Percentiles rank a stretch among this genome's conserved stretches.
These are phyloP conservation scores for Geosmithia flava DNA, from an alignment of 2,329 filamentous ascomycete genomes.

Conservation along the genomic window DNA sequence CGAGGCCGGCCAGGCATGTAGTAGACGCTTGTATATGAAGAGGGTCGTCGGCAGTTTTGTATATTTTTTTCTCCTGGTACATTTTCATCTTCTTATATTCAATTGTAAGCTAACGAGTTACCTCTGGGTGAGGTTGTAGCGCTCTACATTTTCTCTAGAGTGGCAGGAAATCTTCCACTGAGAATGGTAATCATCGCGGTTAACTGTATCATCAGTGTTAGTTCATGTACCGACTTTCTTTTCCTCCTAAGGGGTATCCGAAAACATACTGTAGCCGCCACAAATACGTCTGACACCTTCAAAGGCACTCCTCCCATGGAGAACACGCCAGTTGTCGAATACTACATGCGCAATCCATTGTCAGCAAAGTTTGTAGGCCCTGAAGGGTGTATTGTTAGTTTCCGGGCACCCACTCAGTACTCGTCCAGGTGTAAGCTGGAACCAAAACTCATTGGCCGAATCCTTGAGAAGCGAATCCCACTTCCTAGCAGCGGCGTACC, in stretches of 20 bases:
- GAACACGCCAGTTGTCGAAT: constrained; percentile 91
- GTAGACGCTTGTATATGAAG: no score
- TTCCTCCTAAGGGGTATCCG: no score
- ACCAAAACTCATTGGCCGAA: constrained; percentile 59
- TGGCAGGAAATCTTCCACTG: constrained; percentile 61
- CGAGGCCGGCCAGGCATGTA: no score
- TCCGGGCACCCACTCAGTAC: constrained; percentile 51
- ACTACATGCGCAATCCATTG: constrained; percentile 43
- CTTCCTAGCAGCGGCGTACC: constrained; percentile 70
- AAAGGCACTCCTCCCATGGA: constrained; percentile 79
- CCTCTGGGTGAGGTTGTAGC: background rate
- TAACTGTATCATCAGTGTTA: constrained; percentile 35
- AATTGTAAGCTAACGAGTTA: background rate
- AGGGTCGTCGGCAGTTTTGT: no score
- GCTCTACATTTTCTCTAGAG: background rate
- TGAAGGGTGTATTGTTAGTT: no score
- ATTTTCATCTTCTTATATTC: no score
- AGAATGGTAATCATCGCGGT: constrained; percentile 70
- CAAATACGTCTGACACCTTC: constrained; percentile 78
- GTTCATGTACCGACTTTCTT: background rate
- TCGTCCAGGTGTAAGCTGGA: constrained; percentile 67
- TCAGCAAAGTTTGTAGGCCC: no score
- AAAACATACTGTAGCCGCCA: constrained; percentile 73
- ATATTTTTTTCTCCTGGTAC: no score
- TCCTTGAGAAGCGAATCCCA: constrained; percentile 61